Evolutionary conservation across 805 yeast species (phyloP).

Genomic region (Crinitomyces ghanaensis): DNA sequence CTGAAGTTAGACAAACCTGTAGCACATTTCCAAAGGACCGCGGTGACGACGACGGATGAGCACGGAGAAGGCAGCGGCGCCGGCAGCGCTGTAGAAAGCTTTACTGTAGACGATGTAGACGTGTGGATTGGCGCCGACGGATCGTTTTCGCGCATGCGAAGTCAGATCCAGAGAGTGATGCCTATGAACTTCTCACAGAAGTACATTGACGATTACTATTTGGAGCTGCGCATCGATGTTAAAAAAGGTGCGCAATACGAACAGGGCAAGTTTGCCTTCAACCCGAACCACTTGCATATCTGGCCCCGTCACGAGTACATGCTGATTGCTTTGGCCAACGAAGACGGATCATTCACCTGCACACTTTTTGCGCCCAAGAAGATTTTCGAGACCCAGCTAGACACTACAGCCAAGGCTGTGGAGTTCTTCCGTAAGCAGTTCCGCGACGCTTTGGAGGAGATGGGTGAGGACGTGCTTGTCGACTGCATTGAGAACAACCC

Average conservation of each 20-base stretch:
- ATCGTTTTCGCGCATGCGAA: slow-evolving; percentile 61
- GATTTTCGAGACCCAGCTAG: slow-evolving; percentile 39
- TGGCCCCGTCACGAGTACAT: slow-evolving; percentile 85
- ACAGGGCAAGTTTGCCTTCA: slow-evolving; percentile 35
- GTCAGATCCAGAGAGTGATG: slow-evolving; percentile 50
- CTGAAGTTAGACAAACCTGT: slow-evolving; percentile 24
- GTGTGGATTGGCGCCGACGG: slow-evolving; percentile 81
- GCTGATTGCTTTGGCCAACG: slow-evolving; percentile 83
- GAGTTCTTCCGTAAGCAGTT: slow-evolving; percentile 51
- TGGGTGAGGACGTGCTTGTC: slow-evolving; percentile 46
- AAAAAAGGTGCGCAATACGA: slow-evolving; percentile 16
- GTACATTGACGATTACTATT: slow-evolving; percentile 72
- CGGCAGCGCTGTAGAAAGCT: slow-evolving; percentile 2
- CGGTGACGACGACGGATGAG: slow-evolving; percentile 12
- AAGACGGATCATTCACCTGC: slow-evolving; percentile 78
- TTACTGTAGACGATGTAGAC: slow-evolving; percentile 32
- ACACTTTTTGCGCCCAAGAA: slow-evolving; percentile 80
- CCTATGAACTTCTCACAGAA: slow-evolving; percentile 65
- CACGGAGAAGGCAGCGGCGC: slow-evolving; percentile 7
- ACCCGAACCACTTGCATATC: slow-evolving; percentile 73
- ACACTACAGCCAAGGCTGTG: slow-evolving; percentile 33
- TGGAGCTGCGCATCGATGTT: slow-evolving; percentile 52
- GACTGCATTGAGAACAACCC: slow-evolving; percentile 50
- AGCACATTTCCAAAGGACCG: slow-evolving; percentile 17
- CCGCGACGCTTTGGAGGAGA: slow-evolving; percentile 60